Evolutionary conservation across 306 rosid species (phyloP).

Genomic region (Dalbergia cultrata): DNA sequence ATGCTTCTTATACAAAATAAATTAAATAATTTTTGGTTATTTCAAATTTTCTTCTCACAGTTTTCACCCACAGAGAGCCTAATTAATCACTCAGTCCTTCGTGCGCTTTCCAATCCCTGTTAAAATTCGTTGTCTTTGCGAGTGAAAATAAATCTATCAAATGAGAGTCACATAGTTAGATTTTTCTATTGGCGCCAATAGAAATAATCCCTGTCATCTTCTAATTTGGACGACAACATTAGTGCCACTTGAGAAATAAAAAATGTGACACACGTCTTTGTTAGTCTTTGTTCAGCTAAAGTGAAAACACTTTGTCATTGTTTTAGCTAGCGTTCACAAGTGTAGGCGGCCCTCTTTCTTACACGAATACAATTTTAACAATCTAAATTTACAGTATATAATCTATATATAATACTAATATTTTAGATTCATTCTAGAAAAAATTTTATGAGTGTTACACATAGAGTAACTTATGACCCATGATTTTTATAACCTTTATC

Average conservation of each 20-base stretch:
- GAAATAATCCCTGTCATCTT: background rate
- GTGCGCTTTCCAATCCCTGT: too few species aligned
- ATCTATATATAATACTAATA: too few species aligned
- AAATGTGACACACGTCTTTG: background rate
- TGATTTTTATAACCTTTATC: too few species aligned
- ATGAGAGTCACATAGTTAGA: too few species aligned
- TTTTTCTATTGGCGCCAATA: background rate
- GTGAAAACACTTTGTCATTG: background rate
- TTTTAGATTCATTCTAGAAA: too few species aligned
- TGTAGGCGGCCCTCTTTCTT: background rate
- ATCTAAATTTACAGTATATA: too few species aligned
- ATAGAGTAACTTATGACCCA: too few species aligned
- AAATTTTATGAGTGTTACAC: too few species aligned
- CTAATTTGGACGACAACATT: background rate
- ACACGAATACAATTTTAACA: background rate
- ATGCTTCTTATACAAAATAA: too few species aligned
- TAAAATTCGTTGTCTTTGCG: too few species aligned
- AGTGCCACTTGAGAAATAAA: background rate
- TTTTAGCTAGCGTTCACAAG: background rate
- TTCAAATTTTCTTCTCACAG: background rate
- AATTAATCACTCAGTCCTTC: background rate
- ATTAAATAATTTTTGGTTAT: too few species aligned
- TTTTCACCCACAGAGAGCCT: slow-evolving; percentile 8
- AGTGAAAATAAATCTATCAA: too few species aligned
- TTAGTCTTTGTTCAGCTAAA: background rate